phyloP scores from a whole-genome alignment of 805 yeast species.

The Yarrowia bubula region DNA sequence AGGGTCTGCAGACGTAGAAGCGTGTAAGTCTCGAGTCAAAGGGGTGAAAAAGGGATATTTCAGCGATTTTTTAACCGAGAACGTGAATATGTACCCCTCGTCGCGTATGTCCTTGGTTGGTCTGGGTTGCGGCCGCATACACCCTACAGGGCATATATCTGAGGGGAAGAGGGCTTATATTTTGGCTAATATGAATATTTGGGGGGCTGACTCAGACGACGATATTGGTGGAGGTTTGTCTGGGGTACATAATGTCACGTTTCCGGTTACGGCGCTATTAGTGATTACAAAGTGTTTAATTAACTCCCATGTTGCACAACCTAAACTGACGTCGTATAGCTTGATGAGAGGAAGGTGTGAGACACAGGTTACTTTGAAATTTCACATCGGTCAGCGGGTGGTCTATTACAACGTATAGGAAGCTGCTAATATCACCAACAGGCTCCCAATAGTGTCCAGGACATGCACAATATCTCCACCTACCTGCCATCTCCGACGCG shows the following conservation, averaged over 20 bases:
- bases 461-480: too few species aligned
- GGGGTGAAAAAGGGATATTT: not conserved
- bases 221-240: not conserved
- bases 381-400: too few species aligned
- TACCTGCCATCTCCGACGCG: not conserved
- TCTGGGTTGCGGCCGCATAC: conserved; percentile 3
- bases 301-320: conserved; percentile 8
- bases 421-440: too few species aligned
- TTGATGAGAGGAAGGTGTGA: too few species aligned
- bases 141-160: not conserved
- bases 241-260: not conserved
- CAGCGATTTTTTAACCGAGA: not conserved
- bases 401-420: too few species aligned
- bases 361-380: too few species aligned
- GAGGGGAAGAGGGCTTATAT: too few species aligned
- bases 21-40: too few species aligned
- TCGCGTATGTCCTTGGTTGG: not conserved
- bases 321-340: not conserved
- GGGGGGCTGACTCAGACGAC: not conserved
- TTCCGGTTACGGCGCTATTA: not conserved
- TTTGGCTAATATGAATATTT: not conserved
- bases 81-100: not conserved
- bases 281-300: not conserved
- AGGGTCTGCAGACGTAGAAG: too few species aligned
- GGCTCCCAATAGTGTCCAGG: too few species aligned